These are phyloP conservation scores for Ophiocordyceps camponoti-rufipedis DNA, from an alignment of 2,329 filamentous ascomycete species.

Conservation along the genomic window DNA sequence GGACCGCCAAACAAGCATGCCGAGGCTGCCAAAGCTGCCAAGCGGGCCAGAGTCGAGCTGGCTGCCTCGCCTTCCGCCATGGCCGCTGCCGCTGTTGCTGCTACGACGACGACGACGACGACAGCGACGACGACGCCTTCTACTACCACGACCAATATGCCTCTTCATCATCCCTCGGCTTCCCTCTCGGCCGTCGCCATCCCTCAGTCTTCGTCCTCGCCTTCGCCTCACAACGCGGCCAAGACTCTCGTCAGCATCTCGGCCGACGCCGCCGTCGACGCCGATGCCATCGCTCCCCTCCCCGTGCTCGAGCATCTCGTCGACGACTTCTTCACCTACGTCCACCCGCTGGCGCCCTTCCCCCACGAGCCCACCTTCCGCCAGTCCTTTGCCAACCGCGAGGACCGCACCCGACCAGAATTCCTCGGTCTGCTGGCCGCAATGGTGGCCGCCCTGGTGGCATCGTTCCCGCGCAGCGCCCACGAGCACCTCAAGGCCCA, in stretches of 20 bases:
- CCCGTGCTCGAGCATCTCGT: conserved; percentile 50
- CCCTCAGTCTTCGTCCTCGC: conserved; percentile 7
- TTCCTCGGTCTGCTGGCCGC: conserved; percentile 56
- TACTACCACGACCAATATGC: too few relatives aligned
- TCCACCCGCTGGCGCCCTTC: conserved; percentile 60
- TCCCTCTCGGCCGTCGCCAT: neutral
- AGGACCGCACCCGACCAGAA: conserved; percentile 45
- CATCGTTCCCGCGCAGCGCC: conserved; percentile 57
- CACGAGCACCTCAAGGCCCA: conserved; percentile 49
- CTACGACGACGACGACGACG: neutral
- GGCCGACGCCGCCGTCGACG: conserved; percentile 26
- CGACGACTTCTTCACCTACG: conserved; percentile 71
- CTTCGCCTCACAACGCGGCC: conserved; percentile 26
- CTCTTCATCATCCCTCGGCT: neutral
- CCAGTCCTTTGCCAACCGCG: conserved; percentile 44
- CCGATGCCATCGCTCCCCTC: conserved; percentile 54
- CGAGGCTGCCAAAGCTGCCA: conserved; percentile 35
- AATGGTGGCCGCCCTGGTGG: conserved; percentile 57
- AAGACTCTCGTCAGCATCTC: conserved; percentile 29
- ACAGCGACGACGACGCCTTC: too few relatives aligned
- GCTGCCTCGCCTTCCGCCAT: conserved; percentile 1
- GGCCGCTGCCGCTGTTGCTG: conserved; percentile 4
- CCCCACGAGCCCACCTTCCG: conserved; percentile 66
- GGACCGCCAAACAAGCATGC: conserved; percentile 42
- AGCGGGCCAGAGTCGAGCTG: conserved; percentile 22